These are phyloP conservation scores for Emericellopsis terricola DNA, from an alignment of 495 filamentous ascomycete genomes.

Conservation along the genomic window DNA sequence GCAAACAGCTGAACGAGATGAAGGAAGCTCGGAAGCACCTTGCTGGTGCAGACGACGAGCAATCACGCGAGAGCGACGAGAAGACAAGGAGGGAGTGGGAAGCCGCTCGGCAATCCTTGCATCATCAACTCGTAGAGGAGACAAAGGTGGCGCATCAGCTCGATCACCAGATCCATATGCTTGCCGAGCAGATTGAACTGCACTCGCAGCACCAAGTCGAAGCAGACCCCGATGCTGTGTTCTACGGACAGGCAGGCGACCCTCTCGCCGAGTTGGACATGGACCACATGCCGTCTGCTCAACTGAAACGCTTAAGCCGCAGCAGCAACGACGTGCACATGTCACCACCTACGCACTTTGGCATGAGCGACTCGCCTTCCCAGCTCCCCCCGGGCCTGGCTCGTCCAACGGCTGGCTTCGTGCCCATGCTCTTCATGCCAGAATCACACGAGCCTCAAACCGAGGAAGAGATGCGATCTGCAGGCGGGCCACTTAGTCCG, in stretches of 20 bases:
- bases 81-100: constrained; percentile 26
- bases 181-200: constrained; percentile 16
- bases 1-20: constrained; percentile 30
- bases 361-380: neutral
- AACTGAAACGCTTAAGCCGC: constrained; percentile 33
- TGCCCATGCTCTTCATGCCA: constrained; percentile 30
- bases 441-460: constrained; percentile 16
- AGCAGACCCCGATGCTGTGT: constrained; percentile 12
- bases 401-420: constrained; percentile 17
- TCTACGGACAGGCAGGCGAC: constrained; percentile 24
- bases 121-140: constrained; percentile 18
- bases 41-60: constrained; percentile 34
- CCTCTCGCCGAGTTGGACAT: constrained; percentile 25
- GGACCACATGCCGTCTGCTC: constrained; percentile 24
- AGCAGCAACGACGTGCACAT: constrained; percentile 21
- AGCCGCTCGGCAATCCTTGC: constrained; percentile 21
- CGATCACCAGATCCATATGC: constrained; percentile 19
- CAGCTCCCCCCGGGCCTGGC: neutral
- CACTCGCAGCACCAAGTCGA: no score
- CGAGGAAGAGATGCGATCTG: constrained; percentile 12
- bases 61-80: constrained; percentile 28
- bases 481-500: constrained; percentile 60
- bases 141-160: constrained; percentile 15
- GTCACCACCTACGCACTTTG: neutral
- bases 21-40: constrained; percentile 34